Conservation (phyloP, 805 yeast genomes). For the Lipomyces sp. region DNA sequence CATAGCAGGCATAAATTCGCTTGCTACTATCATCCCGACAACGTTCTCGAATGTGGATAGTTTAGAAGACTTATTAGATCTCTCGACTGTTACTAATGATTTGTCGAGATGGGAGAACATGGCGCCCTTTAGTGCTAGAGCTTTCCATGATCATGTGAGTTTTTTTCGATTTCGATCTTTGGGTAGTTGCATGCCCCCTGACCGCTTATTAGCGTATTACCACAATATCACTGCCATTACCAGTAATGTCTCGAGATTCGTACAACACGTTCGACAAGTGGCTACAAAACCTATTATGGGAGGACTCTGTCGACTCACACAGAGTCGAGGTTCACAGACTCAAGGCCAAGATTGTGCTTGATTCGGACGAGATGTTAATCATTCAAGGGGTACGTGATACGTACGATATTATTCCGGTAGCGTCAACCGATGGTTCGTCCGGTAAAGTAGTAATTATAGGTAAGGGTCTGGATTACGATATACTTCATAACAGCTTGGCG, state of each 20-base stretch:
- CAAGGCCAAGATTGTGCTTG: conserved; percentile 71
- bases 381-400: conserved; percentile 94
- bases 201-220: conserved; percentile 49
- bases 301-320: conserved; percentile 51
- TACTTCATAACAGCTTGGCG: background rate
- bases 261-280: conserved; percentile 60
- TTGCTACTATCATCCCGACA: conserved; percentile 70
- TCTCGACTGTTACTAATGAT: conserved; percentile 71
- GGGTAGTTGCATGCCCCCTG: conserved; percentile 18
- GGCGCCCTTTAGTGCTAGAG: conserved; percentile 27
- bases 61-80: conserved; percentile 68
- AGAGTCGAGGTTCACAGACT: conserved; percentile 63
- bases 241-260: conserved; percentile 45
- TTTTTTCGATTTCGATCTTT: conserved; percentile 20
- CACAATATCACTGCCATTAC: conserved; percentile 58
- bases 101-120: conserved; percentile 26
- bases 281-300: conserved; percentile 81
- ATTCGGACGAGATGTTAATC: conserved; percentile 55
- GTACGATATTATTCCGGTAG: conserved; percentile 68
- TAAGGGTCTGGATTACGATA: conserved; percentile 54
- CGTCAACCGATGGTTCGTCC: conserved; percentile 41
- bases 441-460: conserved; percentile 80
- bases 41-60: conserved; percentile 70
- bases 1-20: conserved; percentile 62
- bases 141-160: conserved; percentile 37